Evolutionary conservation across 371 early-diverging fungal species (phyloP), one percentile per base, ranked within the genome.

Genomic region (Mucor indicus): DNA sequence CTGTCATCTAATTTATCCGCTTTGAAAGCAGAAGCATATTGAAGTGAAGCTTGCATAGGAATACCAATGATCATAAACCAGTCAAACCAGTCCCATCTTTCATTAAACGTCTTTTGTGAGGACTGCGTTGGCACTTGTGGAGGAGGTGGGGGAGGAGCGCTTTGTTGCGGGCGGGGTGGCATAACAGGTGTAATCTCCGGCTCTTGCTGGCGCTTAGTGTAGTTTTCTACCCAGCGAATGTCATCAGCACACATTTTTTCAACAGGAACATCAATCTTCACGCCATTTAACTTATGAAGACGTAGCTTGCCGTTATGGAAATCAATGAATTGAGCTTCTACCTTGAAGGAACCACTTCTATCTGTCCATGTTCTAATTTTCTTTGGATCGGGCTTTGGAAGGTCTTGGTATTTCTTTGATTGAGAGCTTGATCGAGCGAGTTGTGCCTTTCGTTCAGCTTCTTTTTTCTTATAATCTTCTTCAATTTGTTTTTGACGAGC

Each of bases 311-410:
- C 91, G 38, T 90, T 85, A 36, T 83, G 75, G 37, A 77, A 74
- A 17, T 79, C 74, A 20, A 96, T 44, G 41, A 87, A 92, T 53
- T 91, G 87, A 4, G 98, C 98, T 35, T 94, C 91, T 1, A 95
- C 95, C 44, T 83, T 90, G 75, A 93, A 95, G 2, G 89, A 67
- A 37, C 95, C 96, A 0, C 89, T 84, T n/a, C 87, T 80, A 64
- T 97, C 98, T 1, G 90, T 92, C 96, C 96, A 97, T 19, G 81
- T 84, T 35, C 98, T 83, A 20, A 91, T 75, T 29, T 87, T 85
- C 13, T 66, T 48, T 5, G 69, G 64, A 38, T 84, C 82, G 43
- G 83, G 79, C 44, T 76, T 67, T 42, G 42, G 27, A 33, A 51
- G 39, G 12, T 60, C 47, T 47, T 54, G 55, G 9, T 60, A 51